Base-by-base conservation (phyloP, 495 filamentous ascomycete species). In the Podospora anserina region DNA sequence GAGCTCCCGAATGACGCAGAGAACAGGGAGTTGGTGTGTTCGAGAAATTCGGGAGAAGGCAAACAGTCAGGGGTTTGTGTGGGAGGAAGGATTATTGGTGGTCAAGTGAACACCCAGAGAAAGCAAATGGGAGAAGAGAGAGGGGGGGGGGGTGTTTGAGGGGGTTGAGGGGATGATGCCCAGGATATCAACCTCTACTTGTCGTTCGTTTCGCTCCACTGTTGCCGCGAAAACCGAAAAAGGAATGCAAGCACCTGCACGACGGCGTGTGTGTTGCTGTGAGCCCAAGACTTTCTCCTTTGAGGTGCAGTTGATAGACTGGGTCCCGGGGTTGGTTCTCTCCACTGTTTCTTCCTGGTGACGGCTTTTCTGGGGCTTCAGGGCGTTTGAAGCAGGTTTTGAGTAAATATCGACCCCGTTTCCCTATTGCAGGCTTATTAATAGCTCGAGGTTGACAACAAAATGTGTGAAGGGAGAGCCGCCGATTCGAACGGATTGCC, bases 211-310 rank as follows among this genome's bases (percentile, higher is more conserved):
- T 49, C 39, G 39, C 61, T 39, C 59, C 57, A 55, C 26, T 63
- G 58, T 55, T 16, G 30, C 60, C 19, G 64, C 58, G 60, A 66
- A 53, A 66, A 30, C 68, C 68, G 59, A 56, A 55, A 53, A 57
- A 63, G 15, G 39, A 49, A 49, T 32, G 30, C 30, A 32, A 32
- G 23, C 30, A 32, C 30, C 30, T 69, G 68, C 63, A 58, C 63
- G 55, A 68, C 27, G 30, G 30, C 30, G 30, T 32, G 30, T 32
- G 39, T 49, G 39, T 49, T 13, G 39, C 9, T 13, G 13, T 0
- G 13, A 49, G 15, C 39, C 39, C 39, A 49, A 49, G 39, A 49
- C 39, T 49, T 56, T 20, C 63, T n/a, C 61, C 59, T 61, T 26
- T 28, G 1, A 11, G 23, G 59, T 61, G 59, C 59, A 61, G 30